Evolutionary conservation across 345 rosid species (phyloP).

Genomic region (Camelina sativa): DNA sequence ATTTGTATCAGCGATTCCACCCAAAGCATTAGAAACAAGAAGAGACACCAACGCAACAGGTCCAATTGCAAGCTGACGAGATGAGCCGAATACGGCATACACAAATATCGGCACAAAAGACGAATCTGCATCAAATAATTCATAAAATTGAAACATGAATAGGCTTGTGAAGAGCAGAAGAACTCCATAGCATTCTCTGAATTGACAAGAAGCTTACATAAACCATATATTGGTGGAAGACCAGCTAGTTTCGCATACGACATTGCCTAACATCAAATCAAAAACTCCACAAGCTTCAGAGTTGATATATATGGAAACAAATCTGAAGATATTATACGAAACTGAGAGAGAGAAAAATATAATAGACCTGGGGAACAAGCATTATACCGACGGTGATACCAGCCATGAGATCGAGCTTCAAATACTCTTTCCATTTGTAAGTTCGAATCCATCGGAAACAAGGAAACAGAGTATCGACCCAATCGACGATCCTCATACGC

Average conservation of each 20-base stretch:
- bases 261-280: conserved; percentile 54
- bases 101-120: conserved; percentile 94
- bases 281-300: background rate
- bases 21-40: conserved; percentile 87
- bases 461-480: conserved; percentile 70
- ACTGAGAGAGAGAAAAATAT: conserved; percentile 9
- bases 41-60: conserved; percentile 99
- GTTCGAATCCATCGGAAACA: conserved; percentile 89
- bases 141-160: conserved; percentile 18
- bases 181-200: background rate
- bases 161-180: no score
- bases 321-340: background rate
- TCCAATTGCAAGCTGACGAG: conserved; percentile 98
- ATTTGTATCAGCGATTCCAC: conserved; percentile 68
- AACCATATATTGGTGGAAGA: conserved; percentile 86
- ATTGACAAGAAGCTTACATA: conserved; percentile 68
- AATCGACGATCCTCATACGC: conserved; percentile 59
- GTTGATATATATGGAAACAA: background rate
- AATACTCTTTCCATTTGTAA: conserved; percentile 77
- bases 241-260: conserved; percentile 99
- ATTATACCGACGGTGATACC: conserved; percentile 91
- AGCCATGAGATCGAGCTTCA: conserved; percentile 90
- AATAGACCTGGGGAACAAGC: conserved; percentile 93
- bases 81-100: conserved; percentile 87
- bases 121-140: conserved; percentile 67